These are phyloP conservation scores for Clonostachys solani DNA, from an alignment of 2,329 filamentous ascomycete species.

Conservation along the genomic window DNA sequence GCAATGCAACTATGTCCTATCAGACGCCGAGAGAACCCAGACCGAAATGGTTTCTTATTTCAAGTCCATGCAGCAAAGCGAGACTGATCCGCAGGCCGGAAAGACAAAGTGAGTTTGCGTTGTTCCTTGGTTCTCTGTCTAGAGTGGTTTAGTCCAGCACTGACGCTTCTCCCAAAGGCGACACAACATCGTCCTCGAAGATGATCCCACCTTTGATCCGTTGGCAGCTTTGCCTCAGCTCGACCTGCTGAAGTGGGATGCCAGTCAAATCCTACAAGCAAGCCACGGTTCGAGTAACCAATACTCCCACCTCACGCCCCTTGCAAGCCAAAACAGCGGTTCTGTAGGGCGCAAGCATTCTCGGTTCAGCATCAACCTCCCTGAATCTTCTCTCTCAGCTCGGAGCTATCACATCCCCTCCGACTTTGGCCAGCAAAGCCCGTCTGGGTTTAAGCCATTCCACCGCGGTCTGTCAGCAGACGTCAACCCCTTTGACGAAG, in stretches of 20 bases:
- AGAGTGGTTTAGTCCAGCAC: no score
- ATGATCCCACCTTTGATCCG: conserved; percentile 72
- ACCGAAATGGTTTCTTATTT: conserved; percentile 68
- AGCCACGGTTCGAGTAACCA: conserved; percentile 13
- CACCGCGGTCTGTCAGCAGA: conserved; percentile 11
- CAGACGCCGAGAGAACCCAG: conserved; percentile 73
- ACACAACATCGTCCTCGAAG: conserved; percentile 70
- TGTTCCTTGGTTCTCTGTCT: conserved; percentile 15
- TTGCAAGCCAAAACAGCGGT: conserved; percentile 1
- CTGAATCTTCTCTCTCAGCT: conserved; percentile 25
- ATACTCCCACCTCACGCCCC: conserved; percentile 36
- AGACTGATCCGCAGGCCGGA: conserved; percentile 66
- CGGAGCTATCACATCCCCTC: conserved; percentile 23
- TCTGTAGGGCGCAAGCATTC: not conserved
- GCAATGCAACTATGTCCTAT: conserved; percentile 82
- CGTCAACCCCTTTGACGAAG: conserved; percentile 27
- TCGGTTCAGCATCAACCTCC: conserved; percentile 9
- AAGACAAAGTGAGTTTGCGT: conserved; percentile 59
- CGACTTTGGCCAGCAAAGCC: conserved; percentile 24
- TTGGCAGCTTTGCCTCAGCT: conserved; percentile 20
- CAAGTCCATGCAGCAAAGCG: conserved; percentile 45
- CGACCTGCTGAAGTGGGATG: conserved; percentile 23
- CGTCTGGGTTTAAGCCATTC: conserved; percentile 15
- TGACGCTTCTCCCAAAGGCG: conserved; percentile 41
- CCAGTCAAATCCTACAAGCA: conserved; percentile 20